phyloP scores from a whole-genome alignment of 1,284 basidiomycete genomes.

The Ceratobasidium sp. region DNA sequence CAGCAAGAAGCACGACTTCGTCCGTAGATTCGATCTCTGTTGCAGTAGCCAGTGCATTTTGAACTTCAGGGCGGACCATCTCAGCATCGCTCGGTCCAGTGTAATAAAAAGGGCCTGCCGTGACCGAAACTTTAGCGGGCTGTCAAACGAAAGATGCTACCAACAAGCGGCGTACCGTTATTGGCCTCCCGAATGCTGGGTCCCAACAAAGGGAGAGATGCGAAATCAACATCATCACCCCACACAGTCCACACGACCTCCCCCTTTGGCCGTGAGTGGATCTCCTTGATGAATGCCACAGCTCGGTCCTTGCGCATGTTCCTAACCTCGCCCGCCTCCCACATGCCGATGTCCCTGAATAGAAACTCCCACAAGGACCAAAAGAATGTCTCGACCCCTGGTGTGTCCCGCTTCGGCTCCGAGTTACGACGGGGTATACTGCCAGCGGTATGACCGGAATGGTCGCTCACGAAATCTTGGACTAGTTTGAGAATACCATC shows the following conservation, averaged over 20 bases:
- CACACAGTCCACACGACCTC: slow-evolving; percentile 23
- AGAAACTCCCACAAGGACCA: slow-evolving; percentile 22
- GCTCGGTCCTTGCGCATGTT: neutral
- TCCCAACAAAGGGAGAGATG: slow-evolving; percentile 18
- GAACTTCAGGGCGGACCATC: slow-evolving; percentile 14
- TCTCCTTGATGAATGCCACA: slow-evolving; percentile 4
- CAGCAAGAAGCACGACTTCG: neutral
- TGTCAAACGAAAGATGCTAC: too few relatives aligned
- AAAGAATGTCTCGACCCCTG: slow-evolving; percentile 32
- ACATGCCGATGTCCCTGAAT: neutral
- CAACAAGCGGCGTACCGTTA: neutral
- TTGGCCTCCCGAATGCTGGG: slow-evolving; percentile 25
- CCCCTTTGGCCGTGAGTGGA: neutral
- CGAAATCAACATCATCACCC: slow-evolving; percentile 17
- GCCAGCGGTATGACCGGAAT: neutral
- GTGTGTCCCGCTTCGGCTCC: slow-evolving; percentile 22
- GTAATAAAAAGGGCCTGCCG: slow-evolving; percentile 18
- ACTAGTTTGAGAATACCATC: neutral
- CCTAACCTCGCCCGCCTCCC: neutral
- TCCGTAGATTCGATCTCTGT: neutral
- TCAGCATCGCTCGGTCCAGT: slow-evolving; percentile 6
- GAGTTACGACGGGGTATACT: slow-evolving; percentile 1
- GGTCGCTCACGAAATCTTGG: slow-evolving; percentile 6
- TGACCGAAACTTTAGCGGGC: neutral
- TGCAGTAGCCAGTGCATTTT: slow-evolving; percentile 13